These are phyloP conservation scores for Metschnikowia lunata DNA, from an alignment of 805 yeast species.

Conservation along the genomic window DNA sequence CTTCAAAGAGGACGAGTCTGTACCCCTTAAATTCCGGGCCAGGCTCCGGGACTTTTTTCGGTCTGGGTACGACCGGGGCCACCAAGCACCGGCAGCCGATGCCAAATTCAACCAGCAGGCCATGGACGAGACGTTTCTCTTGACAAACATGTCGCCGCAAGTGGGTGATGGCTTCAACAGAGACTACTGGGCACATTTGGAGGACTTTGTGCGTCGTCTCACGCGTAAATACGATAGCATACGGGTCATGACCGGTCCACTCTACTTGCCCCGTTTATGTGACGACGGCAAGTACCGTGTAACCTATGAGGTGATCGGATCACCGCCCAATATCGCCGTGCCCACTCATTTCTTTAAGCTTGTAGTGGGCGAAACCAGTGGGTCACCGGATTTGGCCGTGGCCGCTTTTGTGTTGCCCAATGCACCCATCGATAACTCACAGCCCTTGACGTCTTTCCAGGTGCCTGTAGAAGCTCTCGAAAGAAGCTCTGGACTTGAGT, in stretches of 20 bases:
- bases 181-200: conserved; percentile 96
- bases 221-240: conserved; percentile 70
- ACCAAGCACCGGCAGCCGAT: conserved; percentile 96
- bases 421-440: conserved; percentile 64
- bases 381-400: conserved; percentile 53
- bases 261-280: conserved; percentile 74
- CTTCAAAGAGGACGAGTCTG: conserved; percentile 79
- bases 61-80: conserved; percentile 95
- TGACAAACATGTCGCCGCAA: conserved; percentile 93
- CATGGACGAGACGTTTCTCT: conserved; percentile 89
- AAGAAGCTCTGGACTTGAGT: conserved; percentile 77
- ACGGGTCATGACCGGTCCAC: conserved; percentile 88
- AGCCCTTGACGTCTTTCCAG: conserved; percentile 69
- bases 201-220: conserved; percentile 77
- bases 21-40: conserved; percentile 76
- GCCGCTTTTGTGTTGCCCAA: conserved; percentile 96
- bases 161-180: conserved; percentile 97
- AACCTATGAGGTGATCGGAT: conserved; percentile 87
- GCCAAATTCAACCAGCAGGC: conserved; percentile 88
- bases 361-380: conserved; percentile 69
- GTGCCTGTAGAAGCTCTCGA: conserved; percentile 91
- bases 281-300: conserved; percentile 86
- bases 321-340: conserved; percentile 94
- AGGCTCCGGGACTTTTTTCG: conserved; percentile 82
- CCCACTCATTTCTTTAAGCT: conserved; percentile 96